Evolutionary conservation across 129 eudicot genomes (phyloP).

Genomic region (Artemisia tridentata): DNA sequence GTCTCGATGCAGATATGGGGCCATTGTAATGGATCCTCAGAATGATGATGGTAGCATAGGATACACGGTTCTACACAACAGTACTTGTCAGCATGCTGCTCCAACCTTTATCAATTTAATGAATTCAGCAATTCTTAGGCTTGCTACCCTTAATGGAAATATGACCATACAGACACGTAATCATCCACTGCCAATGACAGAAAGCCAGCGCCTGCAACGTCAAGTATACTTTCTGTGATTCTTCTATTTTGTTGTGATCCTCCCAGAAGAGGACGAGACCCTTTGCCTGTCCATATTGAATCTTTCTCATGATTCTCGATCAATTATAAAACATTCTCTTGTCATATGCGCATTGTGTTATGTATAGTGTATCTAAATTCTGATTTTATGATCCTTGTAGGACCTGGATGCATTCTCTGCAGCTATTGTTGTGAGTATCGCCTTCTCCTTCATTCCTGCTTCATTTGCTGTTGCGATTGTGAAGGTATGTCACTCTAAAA

Average conservation of each 20-base stretch:
- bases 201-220: slow-evolving; percentile 80
- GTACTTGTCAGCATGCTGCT: slow-evolving; percentile 96
- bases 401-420: slow-evolving; percentile 97
- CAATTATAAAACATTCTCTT: slow-evolving; percentile 5
- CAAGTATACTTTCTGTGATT: slow-evolving; percentile 54
- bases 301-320: slow-evolving; percentile 4
- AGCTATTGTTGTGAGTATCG: slow-evolving; percentile 71
- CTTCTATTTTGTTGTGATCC: slow-evolving; percentile 6
- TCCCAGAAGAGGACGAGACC: background rate
- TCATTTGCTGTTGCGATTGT: slow-evolving; percentile 97
- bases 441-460: slow-evolving; percentile 96
- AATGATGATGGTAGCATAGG: slow-evolving; percentile 77
- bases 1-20: slow-evolving; percentile 76
- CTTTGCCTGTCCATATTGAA: background rate
- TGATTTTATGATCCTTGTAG: slow-evolving; percentile 42
- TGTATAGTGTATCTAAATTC: slow-evolving; percentile 7
- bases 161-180: slow-evolving; percentile 93
- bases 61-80: slow-evolving; percentile 88
- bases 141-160: slow-evolving; percentile 61
- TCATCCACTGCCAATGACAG: slow-evolving; percentile 88
- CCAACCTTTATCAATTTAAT: slow-evolving; percentile 88
- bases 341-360: background rate
- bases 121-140: slow-evolving; percentile 87
- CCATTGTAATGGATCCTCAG: slow-evolving; percentile 77
- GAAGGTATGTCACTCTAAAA: slow-evolving; percentile 51